Base-by-base conservation (phyloP, 129 eudicot genomes). In the Escallonia rubra region DNA sequence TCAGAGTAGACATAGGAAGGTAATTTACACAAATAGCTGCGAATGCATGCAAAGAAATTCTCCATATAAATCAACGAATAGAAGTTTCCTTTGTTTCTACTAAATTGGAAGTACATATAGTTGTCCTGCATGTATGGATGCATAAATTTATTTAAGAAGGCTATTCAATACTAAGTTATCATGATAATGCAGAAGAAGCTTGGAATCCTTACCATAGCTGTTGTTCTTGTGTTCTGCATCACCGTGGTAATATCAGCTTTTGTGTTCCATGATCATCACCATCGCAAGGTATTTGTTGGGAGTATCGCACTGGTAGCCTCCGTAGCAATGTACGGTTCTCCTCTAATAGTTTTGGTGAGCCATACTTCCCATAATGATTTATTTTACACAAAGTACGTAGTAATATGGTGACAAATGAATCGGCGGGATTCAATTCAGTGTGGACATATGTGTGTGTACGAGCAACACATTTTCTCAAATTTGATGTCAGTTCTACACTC, bases 301-400 rank as follows among this genome's bases (percentile, higher is more conserved):
- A 81, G 90, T 43, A 68, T 83, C 51, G 97, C 94, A 64, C 74
- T 91, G 59, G 72, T 85, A 43, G 96, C 88, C 16, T 75, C 96
- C 4, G 81, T 77, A n/a, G 81, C 81, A 59, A 85, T 91, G 94
- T 91, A 85, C 56, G 83, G 78, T 56, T 75, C 94, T 77, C 97
- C 97, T 8, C 85, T 91, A 5, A 82, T 85, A 8, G 94, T 66
- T 72, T 71, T 91, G 90, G 97, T 91, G 74, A 81, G 96, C 59
- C 34, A 23, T 23, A 23, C 34, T 23, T 46, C 10, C 10, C 50
- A 46, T 46, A 46, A 46, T 1, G 6, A 46, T 46, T 46, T 46
- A 6, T 46, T 46, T 46, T 46, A 46, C 50, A 46, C 6, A 46
- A 46, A 9, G 1, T 46, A 46, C 10, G 50, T 46, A 46, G 50